These are phyloP conservation scores for Reutealis trisperma DNA, from an alignment of 345 rosid species.

Conservation along the genomic window DNA sequence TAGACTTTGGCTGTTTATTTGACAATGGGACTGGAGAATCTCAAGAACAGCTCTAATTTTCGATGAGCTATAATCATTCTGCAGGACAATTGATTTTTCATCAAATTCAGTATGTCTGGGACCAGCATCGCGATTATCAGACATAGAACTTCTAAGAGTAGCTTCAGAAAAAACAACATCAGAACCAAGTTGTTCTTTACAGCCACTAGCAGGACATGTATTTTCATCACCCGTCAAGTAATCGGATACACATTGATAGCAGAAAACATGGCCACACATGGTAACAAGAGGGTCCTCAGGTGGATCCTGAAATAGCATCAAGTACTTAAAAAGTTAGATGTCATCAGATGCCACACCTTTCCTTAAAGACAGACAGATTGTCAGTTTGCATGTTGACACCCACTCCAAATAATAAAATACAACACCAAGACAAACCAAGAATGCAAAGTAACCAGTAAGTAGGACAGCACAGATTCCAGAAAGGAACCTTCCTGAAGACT, in stretches of 20 bases:
- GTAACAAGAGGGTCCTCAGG: conserved; percentile 89
- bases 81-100: conserved; percentile 44
- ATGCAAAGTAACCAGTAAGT: background rate
- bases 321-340: conserved; percentile 8
- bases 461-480: background rate
- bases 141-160: conserved; percentile 56
- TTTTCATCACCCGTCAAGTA: conserved; percentile 79
- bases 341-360: background rate
- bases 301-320: conserved; percentile 70
- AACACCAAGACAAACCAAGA: background rate
- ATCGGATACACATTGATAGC: conserved; percentile 84
- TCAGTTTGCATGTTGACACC: background rate
- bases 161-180: conserved; percentile 79
- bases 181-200: conserved; percentile 68
- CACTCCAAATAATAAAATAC: background rate
- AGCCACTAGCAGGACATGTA: conserved; percentile 65
- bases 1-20: conserved; percentile 34
- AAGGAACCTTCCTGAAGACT: background rate
- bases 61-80: conserved; percentile 64
- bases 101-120: conserved; percentile 35
- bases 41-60: conserved; percentile 75
- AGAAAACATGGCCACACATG: conserved; percentile 86
- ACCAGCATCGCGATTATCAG: conserved; percentile 45
- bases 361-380: background rate
- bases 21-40: conserved; percentile 55